Base-by-base conservation (phyloP, 257 asterid genomes). In the Plantago ovata region DNA sequence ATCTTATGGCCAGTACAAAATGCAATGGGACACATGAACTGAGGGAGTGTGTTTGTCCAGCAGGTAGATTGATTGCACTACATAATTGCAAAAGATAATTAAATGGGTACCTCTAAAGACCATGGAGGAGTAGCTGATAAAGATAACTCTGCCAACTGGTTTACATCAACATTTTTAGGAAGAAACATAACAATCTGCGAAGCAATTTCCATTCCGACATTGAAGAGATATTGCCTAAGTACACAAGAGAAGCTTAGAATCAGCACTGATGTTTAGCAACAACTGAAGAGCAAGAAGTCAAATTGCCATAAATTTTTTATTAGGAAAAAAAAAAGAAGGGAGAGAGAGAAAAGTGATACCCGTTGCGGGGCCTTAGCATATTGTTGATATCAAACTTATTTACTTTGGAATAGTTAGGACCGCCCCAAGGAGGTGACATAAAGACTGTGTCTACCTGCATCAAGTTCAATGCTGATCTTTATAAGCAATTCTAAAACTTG, bases 381-480 rank as follows among this genome's bases (percentile, higher is more conserved):
- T 75, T 72, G 66, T 70, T 70, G 62, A 93, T 77, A 67, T 89
- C 95, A 48, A 84, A 89, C 64, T 60, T 81, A 69, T 77, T 63
- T 48, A 76, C 91, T 78, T 81, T 89, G 58, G 80, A 51, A 71
- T 93, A 93, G 69, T 76, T 86, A 42, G 97, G 98, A 64, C 98
- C 98, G 38, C 98, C 98, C 96, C 97, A 93, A 11, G 98, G 98
- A 14, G 98, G 98, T 50, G 98, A 93, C 87, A 89, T 71, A 62
- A 84, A 89, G 18, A 89, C 95, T 0, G 78, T 68, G 56, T 89
- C 77, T 38, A 87, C 98, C 98, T 89, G 84, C 70, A 80, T 46
- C 40, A 58, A 48, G 32, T 48, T 38, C 42, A 58, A 41, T 19
- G 38, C 8, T 19, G 48, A 13, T 4, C 36, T 9, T 51, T 10